Evolutionary conservation across 805 yeast genomes (phyloP).

Genomic region (Metschnikowia vanudenii): DNA sequence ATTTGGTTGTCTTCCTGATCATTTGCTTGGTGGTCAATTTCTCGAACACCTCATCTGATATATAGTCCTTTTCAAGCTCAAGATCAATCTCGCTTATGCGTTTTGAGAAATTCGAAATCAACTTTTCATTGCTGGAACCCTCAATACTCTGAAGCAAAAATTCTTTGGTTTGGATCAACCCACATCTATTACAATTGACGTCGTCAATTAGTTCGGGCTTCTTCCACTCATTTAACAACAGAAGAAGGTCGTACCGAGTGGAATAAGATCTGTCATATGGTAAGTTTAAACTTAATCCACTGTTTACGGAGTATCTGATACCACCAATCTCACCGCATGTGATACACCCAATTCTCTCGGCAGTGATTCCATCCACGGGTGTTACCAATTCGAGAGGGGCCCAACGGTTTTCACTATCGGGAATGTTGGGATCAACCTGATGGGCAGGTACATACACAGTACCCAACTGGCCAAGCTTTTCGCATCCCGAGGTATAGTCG

Average conservation of each 20-base stretch:
- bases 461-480: constrained; percentile 57
- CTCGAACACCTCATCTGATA: constrained; percentile 77
- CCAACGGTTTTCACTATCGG: constrained; percentile 42
- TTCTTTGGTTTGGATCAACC: constrained; percentile 59
- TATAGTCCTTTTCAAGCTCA: constrained; percentile 63
- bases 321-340: constrained; percentile 95
- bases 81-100: constrained; percentile 32
- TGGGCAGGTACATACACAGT: constrained; percentile 67
- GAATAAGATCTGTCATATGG: constrained; percentile 47
- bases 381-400: constrained; percentile 63
- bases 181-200: constrained; percentile 94
- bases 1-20: constrained; percentile 72
- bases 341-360: constrained; percentile 87
- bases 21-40: constrained; percentile 70
- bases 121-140: constrained; percentile 39
- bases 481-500: constrained; percentile 36
- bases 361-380: constrained; percentile 88
- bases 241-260: constrained; percentile 41
- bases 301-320: constrained; percentile 72
- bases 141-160: constrained; percentile 43
- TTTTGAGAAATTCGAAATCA: constrained; percentile 28
- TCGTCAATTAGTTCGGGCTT: constrained; percentile 86
- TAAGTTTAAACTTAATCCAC: constrained; percentile 70
- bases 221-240: constrained; percentile 63
- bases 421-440: constrained; percentile 72